Conservation (phyloP, 1,139 yeast species). For the Entelexis sorbosivorans region DNA sequence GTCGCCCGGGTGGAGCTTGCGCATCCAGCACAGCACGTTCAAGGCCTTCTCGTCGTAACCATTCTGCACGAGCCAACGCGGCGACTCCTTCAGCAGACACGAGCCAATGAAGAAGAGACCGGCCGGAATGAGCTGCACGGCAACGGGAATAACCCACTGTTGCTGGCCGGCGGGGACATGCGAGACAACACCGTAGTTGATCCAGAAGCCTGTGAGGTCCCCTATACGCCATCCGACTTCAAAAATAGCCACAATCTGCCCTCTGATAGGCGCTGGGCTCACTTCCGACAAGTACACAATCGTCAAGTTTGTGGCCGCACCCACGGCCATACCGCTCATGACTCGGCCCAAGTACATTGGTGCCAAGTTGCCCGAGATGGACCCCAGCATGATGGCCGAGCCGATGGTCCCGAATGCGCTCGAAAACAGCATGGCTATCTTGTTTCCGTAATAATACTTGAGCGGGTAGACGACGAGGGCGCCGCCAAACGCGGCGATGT, state of each 20-base stretch:
- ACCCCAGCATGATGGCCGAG: slow-evolving; percentile 26
- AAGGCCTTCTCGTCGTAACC: slow-evolving; percentile 39
- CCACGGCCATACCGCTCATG: slow-evolving; percentile 53
- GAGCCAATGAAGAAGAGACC: slow-evolving; percentile 36
- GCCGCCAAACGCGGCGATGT: slow-evolving; percentile 42
- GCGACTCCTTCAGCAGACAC: slow-evolving; percentile 54
- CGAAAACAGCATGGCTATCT: slow-evolving; percentile 32
- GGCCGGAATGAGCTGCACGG: slow-evolving; percentile 44
- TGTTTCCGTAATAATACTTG: slow-evolving; percentile 36
- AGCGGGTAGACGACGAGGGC: slow-evolving; percentile 37
- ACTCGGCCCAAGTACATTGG: slow-evolving; percentile 40
- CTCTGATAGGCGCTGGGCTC: slow-evolving; percentile 49
- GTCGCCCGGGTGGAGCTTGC: slow-evolving; percentile 13
- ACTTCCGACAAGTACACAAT: slow-evolving; percentile 60
- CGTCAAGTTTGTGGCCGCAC: slow-evolving; percentile 51
- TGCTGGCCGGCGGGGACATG: slow-evolving; percentile 11
- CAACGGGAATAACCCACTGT: slow-evolving; percentile 26
- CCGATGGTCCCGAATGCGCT: slow-evolving; percentile 38
- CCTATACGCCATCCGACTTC: slow-evolving; percentile 51
- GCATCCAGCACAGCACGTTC: slow-evolving; percentile 34
- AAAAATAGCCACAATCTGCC: slow-evolving; percentile 46
- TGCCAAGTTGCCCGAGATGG: slow-evolving; percentile 18
- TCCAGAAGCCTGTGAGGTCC: slow-evolving; percentile 32
- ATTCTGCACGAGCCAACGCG: slow-evolving; percentile 52
- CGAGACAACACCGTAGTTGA: slow-evolving; percentile 27